Conservation (phyloP, 495 filamentous ascomycete species). For the Lasiosphaeris hirsuta region DNA sequence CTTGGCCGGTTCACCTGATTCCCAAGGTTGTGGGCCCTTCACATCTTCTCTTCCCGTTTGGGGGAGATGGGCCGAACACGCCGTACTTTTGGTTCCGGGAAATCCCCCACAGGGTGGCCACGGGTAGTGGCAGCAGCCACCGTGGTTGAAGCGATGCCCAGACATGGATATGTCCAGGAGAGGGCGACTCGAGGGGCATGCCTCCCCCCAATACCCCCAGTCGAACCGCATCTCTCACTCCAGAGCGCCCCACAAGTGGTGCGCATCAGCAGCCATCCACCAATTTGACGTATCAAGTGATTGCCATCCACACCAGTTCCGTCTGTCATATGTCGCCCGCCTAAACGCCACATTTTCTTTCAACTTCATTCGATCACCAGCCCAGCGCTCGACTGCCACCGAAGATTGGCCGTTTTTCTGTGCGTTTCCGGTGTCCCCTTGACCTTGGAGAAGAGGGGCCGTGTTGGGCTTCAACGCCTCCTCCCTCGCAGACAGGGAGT, state of each 20-base stretch:
- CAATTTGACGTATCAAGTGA: constrained; percentile 15
- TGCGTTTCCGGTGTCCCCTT: neutral
- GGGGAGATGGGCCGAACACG: constrained; percentile 22
- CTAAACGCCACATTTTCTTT: constrained; percentile 34
- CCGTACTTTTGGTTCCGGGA: neutral
- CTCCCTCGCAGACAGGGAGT: neutral
- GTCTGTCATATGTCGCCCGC: constrained; percentile 24
- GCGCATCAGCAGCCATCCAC: constrained; percentile 1
- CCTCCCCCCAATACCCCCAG: neutral
- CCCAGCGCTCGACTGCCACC: neutral
- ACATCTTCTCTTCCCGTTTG: constrained; percentile 22
- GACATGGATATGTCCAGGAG: constrained; percentile 3
- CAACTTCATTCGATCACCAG: constrained; percentile 20
- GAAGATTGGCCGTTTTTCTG: neutral
- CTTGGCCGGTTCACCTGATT: neutral
- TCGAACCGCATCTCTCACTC: constrained; percentile 3
- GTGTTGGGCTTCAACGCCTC: too few relatives aligned
- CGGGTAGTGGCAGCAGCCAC: constrained; percentile 7
- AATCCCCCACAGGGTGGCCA: neutral
- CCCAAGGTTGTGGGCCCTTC: neutral
- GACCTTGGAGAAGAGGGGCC: neutral
- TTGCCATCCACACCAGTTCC: constrained; percentile 15
- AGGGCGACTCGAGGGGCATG: constrained; percentile 31
- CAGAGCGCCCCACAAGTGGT: neutral
- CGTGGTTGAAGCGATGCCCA: constrained; percentile 1